A percentile compares a stretch with the other conserved stretches of the same genome.
Evolutionary conservation across 2,329 filamentous ascomycete species (phyloP).

Genomic region (Aspergillus pseudoviridinutans): DNA sequence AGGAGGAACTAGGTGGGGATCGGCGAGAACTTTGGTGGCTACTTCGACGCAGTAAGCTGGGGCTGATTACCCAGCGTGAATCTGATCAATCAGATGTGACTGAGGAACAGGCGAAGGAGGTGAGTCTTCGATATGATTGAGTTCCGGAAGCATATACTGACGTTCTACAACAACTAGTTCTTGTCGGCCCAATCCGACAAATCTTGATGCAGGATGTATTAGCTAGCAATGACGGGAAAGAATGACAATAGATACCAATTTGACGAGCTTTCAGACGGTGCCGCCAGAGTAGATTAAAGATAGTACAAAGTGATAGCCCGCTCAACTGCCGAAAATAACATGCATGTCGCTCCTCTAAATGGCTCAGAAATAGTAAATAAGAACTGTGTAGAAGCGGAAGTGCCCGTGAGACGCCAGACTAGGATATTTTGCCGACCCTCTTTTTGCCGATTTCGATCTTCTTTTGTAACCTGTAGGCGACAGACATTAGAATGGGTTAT

Average conservation of each 20-base stretch:
- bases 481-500: constrained; percentile 13
- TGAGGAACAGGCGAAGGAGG: constrained; percentile 65
- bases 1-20: constrained; percentile 69
- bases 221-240: not conserved
- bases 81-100: constrained; percentile 63
- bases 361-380: not conserved
- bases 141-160: not conserved
- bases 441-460: constrained; percentile 48
- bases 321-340: not conserved
- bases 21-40: constrained; percentile 78
- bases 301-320: not conserved
- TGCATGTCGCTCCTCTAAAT: constrained; percentile 1
- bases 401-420: constrained; percentile 1
- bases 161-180: not conserved
- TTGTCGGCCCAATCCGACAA: not conserved
- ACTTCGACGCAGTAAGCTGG: constrained; percentile 63
- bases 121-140: constrained; percentile 14
- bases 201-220: not conserved
- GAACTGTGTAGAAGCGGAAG: not conserved
- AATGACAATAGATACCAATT: not conserved
- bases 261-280: not conserved
- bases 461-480: constrained; percentile 32
- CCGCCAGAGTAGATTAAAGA: not conserved
- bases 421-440: constrained; percentile 46
- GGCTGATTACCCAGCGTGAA: constrained; percentile 65